phyloP scores from a whole-genome alignment of 2,329 filamentous ascomycete genomes.

The Neofusicoccum sp. region DNA sequence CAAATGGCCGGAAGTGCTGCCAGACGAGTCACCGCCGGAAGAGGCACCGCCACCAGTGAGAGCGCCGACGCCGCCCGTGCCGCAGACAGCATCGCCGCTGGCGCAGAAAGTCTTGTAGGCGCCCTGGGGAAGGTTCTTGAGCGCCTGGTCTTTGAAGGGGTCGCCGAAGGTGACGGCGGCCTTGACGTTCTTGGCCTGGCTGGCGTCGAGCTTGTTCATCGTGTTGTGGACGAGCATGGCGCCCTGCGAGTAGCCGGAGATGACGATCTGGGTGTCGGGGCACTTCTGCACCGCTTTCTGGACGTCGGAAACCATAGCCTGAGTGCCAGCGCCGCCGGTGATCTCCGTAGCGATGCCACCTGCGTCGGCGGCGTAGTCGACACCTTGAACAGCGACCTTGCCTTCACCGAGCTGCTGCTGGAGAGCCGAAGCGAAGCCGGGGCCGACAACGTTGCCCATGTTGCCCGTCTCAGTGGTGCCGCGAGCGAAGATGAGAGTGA shows the following conservation, averaged over 20 bases:
- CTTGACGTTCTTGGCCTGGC: conserved; percentile 23
- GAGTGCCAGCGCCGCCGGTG: conserved; percentile 1
- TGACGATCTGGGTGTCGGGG: conserved; percentile 50
- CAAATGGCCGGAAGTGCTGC: conserved; percentile 31
- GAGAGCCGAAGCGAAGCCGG: conserved; percentile 54
- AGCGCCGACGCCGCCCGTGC: conserved; percentile 13
- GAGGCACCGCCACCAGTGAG: conserved; percentile 31
- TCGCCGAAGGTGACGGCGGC: conserved; percentile 42
- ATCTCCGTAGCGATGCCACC: conserved; percentile 34
- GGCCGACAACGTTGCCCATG: conserved; percentile 54
- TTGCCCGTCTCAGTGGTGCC: conserved; percentile 58
- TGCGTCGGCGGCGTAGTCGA: conserved; percentile 53
- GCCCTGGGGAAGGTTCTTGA: conserved; percentile 30
- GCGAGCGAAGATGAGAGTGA: conserved; percentile 60
- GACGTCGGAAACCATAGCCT: conserved; percentile 47
- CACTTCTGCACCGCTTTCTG: conserved; percentile 44
- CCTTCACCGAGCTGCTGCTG: conserved; percentile 44
- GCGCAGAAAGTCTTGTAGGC: conserved; percentile 27
- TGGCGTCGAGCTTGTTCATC: not conserved
- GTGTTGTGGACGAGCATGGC: conserved; percentile 37
- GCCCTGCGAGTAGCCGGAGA: conserved; percentile 49
- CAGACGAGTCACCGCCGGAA: not conserved
- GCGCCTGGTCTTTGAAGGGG: conserved; percentile 33
- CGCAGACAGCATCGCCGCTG: conserved; percentile 32
- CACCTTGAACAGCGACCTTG: conserved; percentile 55